Conservation (phyloP, 306 rosid species). For the Notholithocarpus densiflorus region DNA sequence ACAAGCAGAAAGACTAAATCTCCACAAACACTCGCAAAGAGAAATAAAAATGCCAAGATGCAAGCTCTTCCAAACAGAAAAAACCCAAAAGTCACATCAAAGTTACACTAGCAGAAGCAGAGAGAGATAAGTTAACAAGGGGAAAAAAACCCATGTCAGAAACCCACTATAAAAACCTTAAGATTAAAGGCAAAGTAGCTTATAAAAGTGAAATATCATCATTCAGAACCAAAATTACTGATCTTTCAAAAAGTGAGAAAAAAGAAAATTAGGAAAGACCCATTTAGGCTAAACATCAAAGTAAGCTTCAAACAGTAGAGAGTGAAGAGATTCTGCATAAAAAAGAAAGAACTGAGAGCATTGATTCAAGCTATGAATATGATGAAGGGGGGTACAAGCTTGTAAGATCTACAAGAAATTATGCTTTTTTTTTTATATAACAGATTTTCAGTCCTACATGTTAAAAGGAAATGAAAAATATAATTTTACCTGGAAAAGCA, state of each 20-base stretch:
- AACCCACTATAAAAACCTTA: neutral
- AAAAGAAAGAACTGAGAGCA: neutral
- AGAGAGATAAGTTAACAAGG: neutral
- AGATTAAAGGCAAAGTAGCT: neutral
- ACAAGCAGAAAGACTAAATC: neutral
- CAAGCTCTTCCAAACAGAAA: neutral
- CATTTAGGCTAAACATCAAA: neutral
- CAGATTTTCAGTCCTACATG: too few relatives aligned
- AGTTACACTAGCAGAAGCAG: neutral
- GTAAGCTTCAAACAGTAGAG: neutral
- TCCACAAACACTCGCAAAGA: neutral
- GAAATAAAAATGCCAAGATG: neutral
- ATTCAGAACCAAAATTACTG: neutral
- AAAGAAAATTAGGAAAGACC: neutral
- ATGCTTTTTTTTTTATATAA: too few relatives aligned
- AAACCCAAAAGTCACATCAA: neutral
- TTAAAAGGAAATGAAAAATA: too few relatives aligned
- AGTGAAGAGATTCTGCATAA: neutral
- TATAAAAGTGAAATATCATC: neutral
- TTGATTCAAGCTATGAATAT: too few relatives aligned
- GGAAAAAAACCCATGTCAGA: neutral
- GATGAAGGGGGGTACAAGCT: too few relatives aligned
- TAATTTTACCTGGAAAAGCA: too few relatives aligned
- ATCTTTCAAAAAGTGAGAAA: neutral
- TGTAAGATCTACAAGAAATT: too few relatives aligned